Evolutionary conservation across 495 filamentous ascomycete genomes (phyloP).

Genomic region (Penicillium parvum): DNA sequence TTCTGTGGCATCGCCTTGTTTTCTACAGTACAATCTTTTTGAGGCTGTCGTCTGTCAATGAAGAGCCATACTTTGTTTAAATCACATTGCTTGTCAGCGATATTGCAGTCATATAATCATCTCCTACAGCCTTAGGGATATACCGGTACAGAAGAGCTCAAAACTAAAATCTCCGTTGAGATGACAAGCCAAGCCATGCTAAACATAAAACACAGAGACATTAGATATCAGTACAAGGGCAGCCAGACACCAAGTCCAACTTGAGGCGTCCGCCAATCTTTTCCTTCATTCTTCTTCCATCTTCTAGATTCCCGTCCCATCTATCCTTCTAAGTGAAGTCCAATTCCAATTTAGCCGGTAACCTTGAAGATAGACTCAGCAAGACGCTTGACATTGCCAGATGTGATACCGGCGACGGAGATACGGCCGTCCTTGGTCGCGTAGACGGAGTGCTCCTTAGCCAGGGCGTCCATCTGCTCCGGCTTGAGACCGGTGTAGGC

Average conservation of each 20-base stretch:
- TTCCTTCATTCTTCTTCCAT: constrained; percentile 9
- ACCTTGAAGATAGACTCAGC: constrained; percentile 96
- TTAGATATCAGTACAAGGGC: constrained; percentile 32
- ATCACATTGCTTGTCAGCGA: too few species aligned
- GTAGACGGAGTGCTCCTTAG: constrained; percentile 97
- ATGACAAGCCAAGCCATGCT: constrained; percentile 26
- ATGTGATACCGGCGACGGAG: constrained; percentile 94
- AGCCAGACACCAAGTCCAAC: too few species aligned
- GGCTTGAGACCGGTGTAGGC: constrained; percentile 92
- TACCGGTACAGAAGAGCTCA: background rate
- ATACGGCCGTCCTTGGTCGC: constrained; percentile 97
- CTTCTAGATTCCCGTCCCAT: constrained; percentile 8
- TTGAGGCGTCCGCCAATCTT: background rate
- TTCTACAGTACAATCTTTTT: too few species aligned
- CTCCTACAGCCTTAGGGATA: too few species aligned
- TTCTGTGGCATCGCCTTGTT: too few species aligned
- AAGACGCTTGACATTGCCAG: constrained; percentile 85
- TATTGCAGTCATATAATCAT: too few species aligned
- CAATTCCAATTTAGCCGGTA: constrained; percentile 50
- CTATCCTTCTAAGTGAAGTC: constrained; percentile 10
- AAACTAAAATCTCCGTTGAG: constrained; percentile 27
- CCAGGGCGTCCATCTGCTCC: constrained; percentile 87
- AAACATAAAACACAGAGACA: constrained; percentile 28
- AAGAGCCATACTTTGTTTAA: too few species aligned
- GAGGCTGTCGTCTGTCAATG: too few species aligned